Evolutionary conservation across 352 stramenopile species (phyloP).

Genomic region (Pythium graminicola): DNA sequence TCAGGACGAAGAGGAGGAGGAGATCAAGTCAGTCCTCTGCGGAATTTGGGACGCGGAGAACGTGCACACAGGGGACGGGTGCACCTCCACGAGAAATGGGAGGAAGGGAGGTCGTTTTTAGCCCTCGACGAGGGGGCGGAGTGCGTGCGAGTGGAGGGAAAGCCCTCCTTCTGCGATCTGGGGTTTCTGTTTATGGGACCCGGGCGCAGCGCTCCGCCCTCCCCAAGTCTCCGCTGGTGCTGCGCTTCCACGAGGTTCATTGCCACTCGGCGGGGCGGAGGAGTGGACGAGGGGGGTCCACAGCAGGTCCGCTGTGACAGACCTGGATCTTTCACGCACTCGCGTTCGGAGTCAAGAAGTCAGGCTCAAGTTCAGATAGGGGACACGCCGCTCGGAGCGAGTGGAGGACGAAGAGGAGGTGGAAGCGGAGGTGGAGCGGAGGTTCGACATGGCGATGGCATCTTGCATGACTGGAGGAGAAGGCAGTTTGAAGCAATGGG

Average conservation of each 20-base stretch:
- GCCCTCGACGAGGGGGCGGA: constrained; percentile 5
- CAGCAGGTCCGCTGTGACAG: constrained; percentile 10
- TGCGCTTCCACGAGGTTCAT: constrained; percentile 3
- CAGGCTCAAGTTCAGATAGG: constrained; percentile 12
- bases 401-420: not conserved
- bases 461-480: constrained; percentile 23
- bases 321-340: constrained; percentile 9
- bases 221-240: not conserved
- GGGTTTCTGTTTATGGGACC: constrained; percentile 21
- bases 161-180: constrained; percentile 11
- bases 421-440: not conserved
- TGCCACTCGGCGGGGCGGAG: constrained; percentile 8
- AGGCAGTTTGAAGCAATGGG: constrained; percentile 17
- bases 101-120: too few relatives aligned
- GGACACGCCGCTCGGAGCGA: constrained; percentile 2
- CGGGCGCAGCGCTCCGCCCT: not conserved
- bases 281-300: constrained; percentile 22
- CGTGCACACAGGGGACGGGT: not conserved
- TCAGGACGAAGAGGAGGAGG: not conserved
- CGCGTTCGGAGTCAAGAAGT: not conserved
- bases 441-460: constrained; percentile 3
- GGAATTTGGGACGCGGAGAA: constrained; percentile 16
- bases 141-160: not conserved
- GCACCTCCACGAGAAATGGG: too few relatives aligned
- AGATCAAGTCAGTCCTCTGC: constrained; percentile 4